A percentile compares a stretch with the other conserved stretches of the same genome.
These are phyloP conservation scores for Sphaerostilbella broomeana DNA, from an alignment of 2,329 filamentous ascomycete species.

Conservation along the genomic window DNA sequence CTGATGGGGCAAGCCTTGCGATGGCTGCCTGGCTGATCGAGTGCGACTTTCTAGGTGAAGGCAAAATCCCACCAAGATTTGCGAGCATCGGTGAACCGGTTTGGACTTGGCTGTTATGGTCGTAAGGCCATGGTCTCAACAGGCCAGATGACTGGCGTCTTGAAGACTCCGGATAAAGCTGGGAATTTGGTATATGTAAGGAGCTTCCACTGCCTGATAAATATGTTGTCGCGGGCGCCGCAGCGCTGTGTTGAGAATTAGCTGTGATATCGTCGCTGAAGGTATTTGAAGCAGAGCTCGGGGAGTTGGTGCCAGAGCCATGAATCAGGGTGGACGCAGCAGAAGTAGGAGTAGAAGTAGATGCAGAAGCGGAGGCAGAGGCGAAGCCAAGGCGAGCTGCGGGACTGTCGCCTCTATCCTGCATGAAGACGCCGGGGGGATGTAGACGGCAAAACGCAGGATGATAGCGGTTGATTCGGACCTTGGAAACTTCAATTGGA, in stretches of 20 bases:
- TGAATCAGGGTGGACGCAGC: slow-evolving; percentile 8
- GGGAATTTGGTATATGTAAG: slow-evolving; percentile 3
- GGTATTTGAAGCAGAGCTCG: slow-evolving; percentile 1
- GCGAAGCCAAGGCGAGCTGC: slow-evolving; percentile 12
- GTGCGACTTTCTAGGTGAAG: slow-evolving; percentile 3
- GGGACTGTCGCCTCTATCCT: slow-evolving; percentile 17
- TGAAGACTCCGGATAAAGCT: slow-evolving; percentile 8
- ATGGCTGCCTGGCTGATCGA: slow-evolving; percentile 7
- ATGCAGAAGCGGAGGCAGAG: slow-evolving; percentile 12
- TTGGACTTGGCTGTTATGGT: slow-evolving; percentile 14
- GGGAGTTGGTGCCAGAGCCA: not conserved
- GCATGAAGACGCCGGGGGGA: slow-evolving; percentile 26
- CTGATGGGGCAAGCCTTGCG: slow-evolving; percentile 16
- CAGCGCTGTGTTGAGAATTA: slow-evolving; percentile 3
- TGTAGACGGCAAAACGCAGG: slow-evolving; percentile 5
- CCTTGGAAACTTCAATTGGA: not conserved
- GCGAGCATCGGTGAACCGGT: slow-evolving; percentile 5
- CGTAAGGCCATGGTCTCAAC: slow-evolving; percentile 15
- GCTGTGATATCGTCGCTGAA: slow-evolving; percentile 3
- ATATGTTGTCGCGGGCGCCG: not conserved
- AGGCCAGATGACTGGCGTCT: slow-evolving; percentile 12
- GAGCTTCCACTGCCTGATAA: not conserved
- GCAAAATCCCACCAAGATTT: not conserved
- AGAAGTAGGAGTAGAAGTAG: slow-evolving; percentile 13
- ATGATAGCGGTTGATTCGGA: slow-evolving; percentile 1